Evolutionary conservation across 1,284 basidiomycete species (phyloP).

Genomic region (Ceratobasidium sp.): DNA sequence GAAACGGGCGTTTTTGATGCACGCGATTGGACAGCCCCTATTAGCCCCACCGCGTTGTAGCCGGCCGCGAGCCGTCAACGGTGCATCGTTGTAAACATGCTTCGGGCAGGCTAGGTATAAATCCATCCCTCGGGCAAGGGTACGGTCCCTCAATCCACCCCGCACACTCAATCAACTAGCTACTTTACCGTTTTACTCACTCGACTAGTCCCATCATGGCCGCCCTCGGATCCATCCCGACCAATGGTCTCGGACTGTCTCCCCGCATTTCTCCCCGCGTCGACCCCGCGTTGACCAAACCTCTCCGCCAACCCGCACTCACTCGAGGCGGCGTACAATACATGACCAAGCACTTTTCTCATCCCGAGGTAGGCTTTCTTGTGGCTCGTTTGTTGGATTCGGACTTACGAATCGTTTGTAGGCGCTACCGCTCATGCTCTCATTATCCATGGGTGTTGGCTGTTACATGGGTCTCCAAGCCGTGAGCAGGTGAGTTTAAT

Average conservation of each 20-base stretch:
- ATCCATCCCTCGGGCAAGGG: not conserved
- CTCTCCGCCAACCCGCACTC: slow-evolving; percentile 3
- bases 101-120: not conserved
- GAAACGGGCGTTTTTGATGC: not conserved
- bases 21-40: slow-evolving; percentile 2
- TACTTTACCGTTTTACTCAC: not conserved
- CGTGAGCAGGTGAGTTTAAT: slow-evolving; percentile 8
- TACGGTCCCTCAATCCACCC: not conserved
- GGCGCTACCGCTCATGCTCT: slow-evolving; percentile 25
- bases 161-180: not conserved
- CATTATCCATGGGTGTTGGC: slow-evolving; percentile 9
- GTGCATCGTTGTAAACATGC: not conserved
- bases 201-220: slow-evolving; percentile 6
- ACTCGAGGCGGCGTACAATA: not conserved
- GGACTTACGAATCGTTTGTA: not conserved
- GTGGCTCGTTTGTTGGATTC: not conserved
- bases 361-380: slow-evolving; percentile 19
- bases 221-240: not conserved
- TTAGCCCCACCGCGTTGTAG: not conserved
- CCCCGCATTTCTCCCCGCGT: not conserved
- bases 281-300: not conserved
- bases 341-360: slow-evolving; percentile 30
- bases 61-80: not conserved
- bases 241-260: not conserved
- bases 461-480: slow-evolving; percentile 29